A percentile compares a stretch with the other conserved stretches of the same genome.
Evolutionary conservation across 2,329 filamentous ascomycete genomes (phyloP).

Genomic region (Aspergillus eucalypticola): DNA sequence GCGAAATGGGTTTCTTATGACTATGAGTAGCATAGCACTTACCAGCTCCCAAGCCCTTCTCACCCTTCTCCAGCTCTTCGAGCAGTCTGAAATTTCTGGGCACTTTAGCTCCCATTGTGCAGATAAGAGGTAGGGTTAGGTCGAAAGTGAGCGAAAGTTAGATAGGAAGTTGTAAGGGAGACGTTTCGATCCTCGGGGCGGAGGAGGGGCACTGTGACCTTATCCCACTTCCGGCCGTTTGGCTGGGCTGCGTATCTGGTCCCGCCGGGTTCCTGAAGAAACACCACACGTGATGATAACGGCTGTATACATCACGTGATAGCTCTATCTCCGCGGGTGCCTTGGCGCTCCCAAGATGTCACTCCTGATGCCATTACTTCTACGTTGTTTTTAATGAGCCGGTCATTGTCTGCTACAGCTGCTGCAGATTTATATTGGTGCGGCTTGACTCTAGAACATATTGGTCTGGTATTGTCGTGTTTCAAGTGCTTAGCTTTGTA

Average conservation of each 20-base stretch:
- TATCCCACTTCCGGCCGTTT: conserved; percentile 10
- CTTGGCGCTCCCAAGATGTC: conserved; percentile 26
- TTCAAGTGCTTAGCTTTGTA: not conserved
- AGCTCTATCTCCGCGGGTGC: conserved; percentile 15
- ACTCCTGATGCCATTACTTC: conserved; percentile 14
- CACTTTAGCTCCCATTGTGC: conserved; percentile 68
- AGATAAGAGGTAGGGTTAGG: not conserved
- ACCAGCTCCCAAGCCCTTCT: conserved; percentile 93
- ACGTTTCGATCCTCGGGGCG: conserved; percentile 14
- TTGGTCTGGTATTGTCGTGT: not conserved
- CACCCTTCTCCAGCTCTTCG: conserved; percentile 97
- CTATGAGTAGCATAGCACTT: conserved; percentile 11
- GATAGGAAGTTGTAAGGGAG: conserved; percentile 13
- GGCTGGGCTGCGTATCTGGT: conserved; percentile 2
- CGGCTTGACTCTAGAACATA: not conserved
- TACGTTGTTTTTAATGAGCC: not conserved
- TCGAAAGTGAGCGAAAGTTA: not conserved
- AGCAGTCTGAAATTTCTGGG: conserved; percentile 95
- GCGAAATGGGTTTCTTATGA: conserved; percentile 15
- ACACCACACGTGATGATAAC: conserved; percentile 20
- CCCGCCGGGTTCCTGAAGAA: conserved; percentile 11
- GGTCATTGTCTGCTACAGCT: conserved; percentile 2
- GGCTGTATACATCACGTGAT: conserved; percentile 18
- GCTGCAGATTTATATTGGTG: not conserved
- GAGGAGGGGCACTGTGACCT: conserved; percentile 24